Evolutionary conservation across 163 green algal species (phyloP), one percentile per base, ranked within the genome.

Genomic region (Chlamydomonas reinhardtii): DNA sequence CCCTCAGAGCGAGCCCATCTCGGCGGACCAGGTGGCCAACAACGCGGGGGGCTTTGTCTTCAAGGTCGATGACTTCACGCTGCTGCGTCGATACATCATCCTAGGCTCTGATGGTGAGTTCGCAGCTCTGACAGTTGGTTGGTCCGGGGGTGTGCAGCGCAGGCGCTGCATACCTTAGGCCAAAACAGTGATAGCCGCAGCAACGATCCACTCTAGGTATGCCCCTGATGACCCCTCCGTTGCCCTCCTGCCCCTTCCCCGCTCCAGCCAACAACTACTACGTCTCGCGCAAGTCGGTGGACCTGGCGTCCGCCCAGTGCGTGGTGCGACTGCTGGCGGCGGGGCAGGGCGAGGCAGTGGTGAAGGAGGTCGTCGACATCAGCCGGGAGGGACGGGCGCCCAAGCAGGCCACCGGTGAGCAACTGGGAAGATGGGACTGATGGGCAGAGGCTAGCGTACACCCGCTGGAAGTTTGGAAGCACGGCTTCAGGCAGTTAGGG

Each of bases 31-130:
- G 68, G 66, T 85, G 15, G 6, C 0, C 48, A 86, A 86, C 59
- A 86, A 86, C 34, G 81, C 81, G 34, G 81, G 81, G 0, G 81
- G 81, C 25, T 79, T 74, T n/a, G 81, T 86, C 2, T 86, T 54
- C 35, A 78, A 73, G 70, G 69, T 86, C 34, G 81, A 80, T 12
- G 70, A 86, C 59, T 59, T 86, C 20, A 39, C 70, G 15, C 59
- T 39, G 4, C 59, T 86, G 70, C 34, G 56, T 15, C 81, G 81
- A 72, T 80, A 81, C 35, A 17, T 86, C 34, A 80, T 86, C 37
- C 71, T 86, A 0, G 81, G 81, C 24, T 74, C 56, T 29, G 64
- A 74, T 22, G 70, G 81, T 86, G 5, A 73, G 81, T 17, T 1
- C 39, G 8, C 39, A 48, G 48, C 14, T 2, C 9, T 19, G 14